Base-by-base conservation (phyloP, 1,284 basidiomycete genomes). In the Cutaneotrichosporon sp. region DNA sequence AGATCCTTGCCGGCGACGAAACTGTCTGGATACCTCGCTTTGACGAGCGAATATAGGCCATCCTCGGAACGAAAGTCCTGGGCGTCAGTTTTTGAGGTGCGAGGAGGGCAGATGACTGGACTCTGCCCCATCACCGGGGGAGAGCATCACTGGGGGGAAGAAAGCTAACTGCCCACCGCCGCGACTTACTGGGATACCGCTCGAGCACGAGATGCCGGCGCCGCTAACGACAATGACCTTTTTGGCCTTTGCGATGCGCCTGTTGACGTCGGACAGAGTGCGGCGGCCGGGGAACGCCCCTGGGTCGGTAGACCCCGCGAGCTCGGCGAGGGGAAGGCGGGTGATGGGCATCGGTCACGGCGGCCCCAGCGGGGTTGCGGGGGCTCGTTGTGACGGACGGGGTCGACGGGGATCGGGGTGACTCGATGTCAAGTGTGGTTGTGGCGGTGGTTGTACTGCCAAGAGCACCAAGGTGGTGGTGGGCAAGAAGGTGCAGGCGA, bases 161-260 rank as follows among this genome's bases (percentile, higher is more conserved):
- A 45, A 35, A 30, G 43, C n/a, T 5, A 21, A 40, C 3, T 10
- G n/a, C 20, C 36, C 7, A 38, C 30, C 14, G 17, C 13, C 8
- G 8, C 3, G 4, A 77, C 85, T 64, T 67, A 93, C 90, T 8
- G 91, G 91, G 65, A 96, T 92, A 43, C 91, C 91, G 69, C 85
- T 88, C 21, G 87, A 89, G 71, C 90, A 94, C 30, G 89, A 92
- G 54, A 94, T 92, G 40, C 91, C 91, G 8, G 91, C 91, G 17
- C 91, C 91, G 39, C 87, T 88, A 60, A 94, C 86, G 8, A 92
- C 83, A 14, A 94, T 80, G 55, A 91, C 86, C 74, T 83, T 85
- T 76, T 85, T 90, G 73, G 83, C 83, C 75, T 87, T 91, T 15
- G 85, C 85, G 35, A 94, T 84, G 7, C 84, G 78, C 3, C 83